A percentile compares a stretch with the other conserved stretches of the same genome.
Conservation (phyloP, 164 flowering plant genomes). For the Malania oleifera region DNA sequence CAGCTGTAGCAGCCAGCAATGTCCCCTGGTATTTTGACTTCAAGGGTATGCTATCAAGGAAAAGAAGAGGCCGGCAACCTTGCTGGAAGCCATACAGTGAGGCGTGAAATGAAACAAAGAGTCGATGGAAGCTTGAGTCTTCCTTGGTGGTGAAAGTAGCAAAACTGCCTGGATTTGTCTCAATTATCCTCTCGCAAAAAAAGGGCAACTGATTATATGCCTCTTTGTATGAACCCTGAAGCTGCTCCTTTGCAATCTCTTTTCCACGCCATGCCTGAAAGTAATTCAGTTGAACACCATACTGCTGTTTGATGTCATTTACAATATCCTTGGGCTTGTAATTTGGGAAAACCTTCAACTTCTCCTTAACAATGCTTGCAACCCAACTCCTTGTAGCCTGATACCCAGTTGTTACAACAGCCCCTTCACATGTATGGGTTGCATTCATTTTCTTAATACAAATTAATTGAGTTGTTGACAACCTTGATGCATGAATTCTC, state of each 20-base stretch:
- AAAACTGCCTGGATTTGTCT: constrained; percentile 66
- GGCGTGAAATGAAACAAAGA: constrained; percentile 61
- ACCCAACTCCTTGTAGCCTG: constrained; percentile 65
- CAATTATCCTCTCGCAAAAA: constrained; percentile 59
- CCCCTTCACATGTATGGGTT: constrained; percentile 60
- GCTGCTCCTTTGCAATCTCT: constrained; percentile 66
- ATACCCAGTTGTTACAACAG: constrained; percentile 35
- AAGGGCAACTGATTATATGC: constrained; percentile 55
- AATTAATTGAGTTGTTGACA: constrained; percentile 53
- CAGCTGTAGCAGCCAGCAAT: constrained; percentile 60
- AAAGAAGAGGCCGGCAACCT: constrained; percentile 71
- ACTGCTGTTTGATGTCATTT: constrained; percentile 56
- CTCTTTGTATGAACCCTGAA: constrained; percentile 59
- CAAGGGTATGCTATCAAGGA: constrained; percentile 54
- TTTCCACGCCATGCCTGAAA: constrained; percentile 74
- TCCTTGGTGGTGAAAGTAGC: constrained; percentile 58
- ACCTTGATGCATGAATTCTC: constrained; percentile 62
- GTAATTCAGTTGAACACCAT: constrained; percentile 56
- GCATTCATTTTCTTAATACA: constrained; percentile 61
- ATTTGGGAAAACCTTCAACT: constrained; percentile 47
- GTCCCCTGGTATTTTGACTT: constrained; percentile 60
- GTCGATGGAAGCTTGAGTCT: constrained; percentile 51
- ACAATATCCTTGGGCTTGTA: constrained; percentile 56
- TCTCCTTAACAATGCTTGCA: constrained; percentile 59
- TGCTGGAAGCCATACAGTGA: constrained; percentile 57